Percentiles rank a stretch among this genome's conserved stretches.
Evolutionary conservation across 495 filamentous ascomycete species (phyloP).

Genomic region (Hypoxylon lenormandii): DNA sequence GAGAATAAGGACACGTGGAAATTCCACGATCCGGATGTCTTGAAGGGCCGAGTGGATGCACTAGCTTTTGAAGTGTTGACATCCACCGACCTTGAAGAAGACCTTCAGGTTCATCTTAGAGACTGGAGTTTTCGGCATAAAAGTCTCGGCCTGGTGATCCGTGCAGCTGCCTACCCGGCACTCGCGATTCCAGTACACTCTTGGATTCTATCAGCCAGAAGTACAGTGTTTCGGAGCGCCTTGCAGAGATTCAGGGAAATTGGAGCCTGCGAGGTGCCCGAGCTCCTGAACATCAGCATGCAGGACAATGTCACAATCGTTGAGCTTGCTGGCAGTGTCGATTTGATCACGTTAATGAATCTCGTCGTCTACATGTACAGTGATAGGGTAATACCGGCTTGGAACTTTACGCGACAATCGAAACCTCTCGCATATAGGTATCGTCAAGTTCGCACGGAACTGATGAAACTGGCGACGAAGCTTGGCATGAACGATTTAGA

Average conservation of each 20-base stretch:
- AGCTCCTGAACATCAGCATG: conserved; percentile 70
- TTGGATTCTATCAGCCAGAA: conserved; percentile 80
- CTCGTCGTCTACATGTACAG: conserved; percentile 83
- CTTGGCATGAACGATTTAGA: conserved; percentile 77
- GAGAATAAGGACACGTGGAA: conserved; percentile 51
- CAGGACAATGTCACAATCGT: conserved; percentile 65
- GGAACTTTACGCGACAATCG: conserved; percentile 76
- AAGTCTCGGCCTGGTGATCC: conserved; percentile 60
- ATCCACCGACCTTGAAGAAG: conserved; percentile 68
- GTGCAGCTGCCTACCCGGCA: conserved; percentile 70
- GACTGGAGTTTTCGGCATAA: conserved; percentile 52
- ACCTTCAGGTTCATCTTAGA: conserved; percentile 60
- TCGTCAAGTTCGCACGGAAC: conserved; percentile 80
- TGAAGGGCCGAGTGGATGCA: conserved; percentile 50
- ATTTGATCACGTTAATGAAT: conserved; percentile 81
- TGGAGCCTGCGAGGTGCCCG: conserved; percentile 56
- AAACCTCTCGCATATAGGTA: conserved; percentile 73
- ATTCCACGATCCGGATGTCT: conserved; percentile 52
- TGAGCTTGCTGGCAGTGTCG: conserved; percentile 70
- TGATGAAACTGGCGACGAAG: conserved; percentile 79
- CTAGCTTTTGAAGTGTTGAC: conserved; percentile 63
- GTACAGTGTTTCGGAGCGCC: conserved; percentile 72
- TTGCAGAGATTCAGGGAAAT: conserved; percentile 64
- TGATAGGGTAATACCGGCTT: conserved; percentile 83
- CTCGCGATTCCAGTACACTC: conserved; percentile 82